Evolutionary conservation across 352 stramenopile species (phyloP).

Genomic region (Globisporangium cylindrosporum): DNA sequence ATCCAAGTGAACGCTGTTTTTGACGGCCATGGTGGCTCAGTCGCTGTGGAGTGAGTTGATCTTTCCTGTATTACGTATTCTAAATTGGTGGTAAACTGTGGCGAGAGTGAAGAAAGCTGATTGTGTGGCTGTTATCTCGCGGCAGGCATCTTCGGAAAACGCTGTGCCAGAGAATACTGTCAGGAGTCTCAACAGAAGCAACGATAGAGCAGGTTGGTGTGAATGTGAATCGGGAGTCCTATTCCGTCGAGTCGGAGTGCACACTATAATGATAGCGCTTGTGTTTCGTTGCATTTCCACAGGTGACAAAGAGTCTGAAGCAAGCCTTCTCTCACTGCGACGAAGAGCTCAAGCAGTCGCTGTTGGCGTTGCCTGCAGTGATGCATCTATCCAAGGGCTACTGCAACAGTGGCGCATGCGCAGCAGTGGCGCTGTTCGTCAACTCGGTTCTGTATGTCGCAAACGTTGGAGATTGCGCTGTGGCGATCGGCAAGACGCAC

Average conservation of each 20-base stretch:
- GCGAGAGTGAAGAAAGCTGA: neutral
- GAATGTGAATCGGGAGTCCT: neutral
- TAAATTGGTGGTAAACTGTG: neutral
- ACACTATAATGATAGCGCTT: neutral
- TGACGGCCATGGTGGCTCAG: conserved; percentile 62
- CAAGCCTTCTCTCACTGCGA: conserved; percentile 52
- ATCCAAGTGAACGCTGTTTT: conserved; percentile 58
- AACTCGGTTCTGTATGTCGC: conserved; percentile 77
- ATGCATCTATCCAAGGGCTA: conserved; percentile 59
- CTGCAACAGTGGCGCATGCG: conserved; percentile 69
- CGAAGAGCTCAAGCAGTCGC: conserved; percentile 49
- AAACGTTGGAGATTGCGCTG: conserved; percentile 91
- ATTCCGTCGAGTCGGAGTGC: neutral
- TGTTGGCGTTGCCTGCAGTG: conserved; percentile 37
- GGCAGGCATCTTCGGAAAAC: conserved; percentile 34
- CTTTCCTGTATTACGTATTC: neutral
- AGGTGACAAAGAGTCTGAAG: conserved; percentile 26
- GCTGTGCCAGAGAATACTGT: conserved; percentile 39
- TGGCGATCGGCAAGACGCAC: conserved; percentile 74
- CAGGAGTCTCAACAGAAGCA: conserved; percentile 21
- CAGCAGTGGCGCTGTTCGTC: conserved; percentile 60
- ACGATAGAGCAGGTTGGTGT: conserved; percentile 29
- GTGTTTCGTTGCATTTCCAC: neutral
- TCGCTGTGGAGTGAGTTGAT: conserved; percentile 58
- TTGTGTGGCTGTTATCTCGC: neutral